Conservation (phyloP, 2,329 filamentous ascomycete genomes). For the Aspergillus fumigatiaffinis region DNA sequence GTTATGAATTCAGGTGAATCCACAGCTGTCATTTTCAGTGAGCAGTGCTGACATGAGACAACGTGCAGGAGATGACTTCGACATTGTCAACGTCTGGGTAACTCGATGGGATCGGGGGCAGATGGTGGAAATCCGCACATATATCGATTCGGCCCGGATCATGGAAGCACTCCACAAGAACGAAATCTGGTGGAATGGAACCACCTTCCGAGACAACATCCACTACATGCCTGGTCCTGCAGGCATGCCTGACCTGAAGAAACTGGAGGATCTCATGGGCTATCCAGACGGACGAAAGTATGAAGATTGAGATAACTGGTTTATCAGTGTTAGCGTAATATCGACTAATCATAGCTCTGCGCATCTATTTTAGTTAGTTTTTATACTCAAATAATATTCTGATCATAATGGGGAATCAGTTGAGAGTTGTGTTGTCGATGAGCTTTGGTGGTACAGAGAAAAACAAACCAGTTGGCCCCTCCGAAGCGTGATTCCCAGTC, state of each 20-base stretch:
- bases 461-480: background rate
- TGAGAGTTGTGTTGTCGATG: background rate
- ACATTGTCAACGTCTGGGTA: slow-evolving; percentile 33
- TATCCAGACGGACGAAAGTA: slow-evolving; percentile 28
- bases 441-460: background rate
- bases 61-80: slow-evolving; percentile 24
- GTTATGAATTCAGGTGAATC: slow-evolving; percentile 31
- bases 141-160: slow-evolving; percentile 27
- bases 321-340: background rate
- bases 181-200: slow-evolving; percentile 32
- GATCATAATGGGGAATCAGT: background rate
- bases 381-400: background rate
- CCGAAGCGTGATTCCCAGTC: background rate
- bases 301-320: slow-evolving; percentile 8
- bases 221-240: slow-evolving; percentile 31
- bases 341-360: background rate
- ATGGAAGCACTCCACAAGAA: slow-evolving; percentile 29
- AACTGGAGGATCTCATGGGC: slow-evolving; percentile 22
- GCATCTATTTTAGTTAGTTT: background rate
- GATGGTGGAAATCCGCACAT: slow-evolving; percentile 33
- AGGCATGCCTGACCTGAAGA: slow-evolving; percentile 28
- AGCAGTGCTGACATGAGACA: background rate
- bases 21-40: background rate
- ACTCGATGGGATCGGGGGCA: slow-evolving; percentile 28
- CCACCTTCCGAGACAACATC: slow-evolving; percentile 23